Percentiles rank a stretch among this genome's conserved stretches.
These are phyloP conservation scores for Aspergillus melleus DNA, from an alignment of 2,329 filamentous ascomycete genomes.

Conservation along the genomic window DNA sequence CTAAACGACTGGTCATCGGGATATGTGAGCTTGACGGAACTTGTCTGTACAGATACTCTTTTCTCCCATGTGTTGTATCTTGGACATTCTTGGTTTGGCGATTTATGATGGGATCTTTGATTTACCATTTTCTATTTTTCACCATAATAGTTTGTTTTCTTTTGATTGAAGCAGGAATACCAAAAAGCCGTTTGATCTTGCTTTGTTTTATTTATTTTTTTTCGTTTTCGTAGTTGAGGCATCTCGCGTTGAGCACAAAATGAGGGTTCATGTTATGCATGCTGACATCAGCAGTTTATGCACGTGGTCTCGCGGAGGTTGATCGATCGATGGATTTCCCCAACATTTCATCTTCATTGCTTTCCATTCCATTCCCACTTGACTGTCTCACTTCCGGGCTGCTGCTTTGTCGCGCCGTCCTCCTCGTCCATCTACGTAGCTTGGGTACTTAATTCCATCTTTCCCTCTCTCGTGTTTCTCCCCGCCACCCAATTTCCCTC, in stretches of 20 bases:
- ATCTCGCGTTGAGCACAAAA: background rate
- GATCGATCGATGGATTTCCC: background rate
- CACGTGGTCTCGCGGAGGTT: background rate
- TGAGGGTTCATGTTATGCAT: background rate
- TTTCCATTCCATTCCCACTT: background rate
- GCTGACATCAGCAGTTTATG: background rate
- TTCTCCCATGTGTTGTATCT: constrained; percentile 5
- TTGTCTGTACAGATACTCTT: constrained; percentile 13
- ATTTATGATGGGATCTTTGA: constrained; percentile 6
- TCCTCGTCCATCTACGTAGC: background rate
- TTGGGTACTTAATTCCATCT: background rate
- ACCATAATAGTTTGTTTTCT: background rate
- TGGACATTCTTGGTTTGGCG: background rate
- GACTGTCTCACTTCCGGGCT: background rate
- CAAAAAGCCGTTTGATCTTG: background rate
- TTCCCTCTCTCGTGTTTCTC: background rate
- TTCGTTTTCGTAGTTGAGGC: background rate
- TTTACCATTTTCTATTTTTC: background rate
- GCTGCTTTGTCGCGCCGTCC: background rate
- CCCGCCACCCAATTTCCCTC: background rate
- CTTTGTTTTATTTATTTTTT: no score
- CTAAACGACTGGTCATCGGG: constrained; percentile 41
- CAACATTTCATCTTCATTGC: background rate
- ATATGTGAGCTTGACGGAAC: constrained; percentile 2
- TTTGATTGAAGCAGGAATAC: background rate